Percentiles rank a stretch among this genome's conserved stretches.
These are phyloP conservation scores for Hypoxylon sp. DNA, from an alignment of 2,329 filamentous ascomycete genomes.

Conservation along the genomic window DNA sequence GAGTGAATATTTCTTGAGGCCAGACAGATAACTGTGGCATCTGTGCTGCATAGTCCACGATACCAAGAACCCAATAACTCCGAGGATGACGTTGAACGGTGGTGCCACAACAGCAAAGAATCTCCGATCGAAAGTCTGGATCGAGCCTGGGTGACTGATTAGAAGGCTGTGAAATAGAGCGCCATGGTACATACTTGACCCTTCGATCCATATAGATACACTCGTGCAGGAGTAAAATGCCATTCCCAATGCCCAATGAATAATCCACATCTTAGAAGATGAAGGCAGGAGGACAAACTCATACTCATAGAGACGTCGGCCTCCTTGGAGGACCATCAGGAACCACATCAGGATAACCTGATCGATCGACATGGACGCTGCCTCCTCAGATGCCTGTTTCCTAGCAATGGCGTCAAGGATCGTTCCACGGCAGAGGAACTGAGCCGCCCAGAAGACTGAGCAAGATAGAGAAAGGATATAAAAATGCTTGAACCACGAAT, in stretches of 20 bases:
- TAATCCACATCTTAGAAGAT: slow-evolving; percentile 83
- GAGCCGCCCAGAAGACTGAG: slow-evolving; percentile 79
- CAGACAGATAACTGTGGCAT: slow-evolving; percentile 76
- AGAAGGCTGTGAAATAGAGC: slow-evolving; percentile 12
- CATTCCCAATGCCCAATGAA: slow-evolving; percentile 84
- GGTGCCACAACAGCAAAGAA: slow-evolving; percentile 48
- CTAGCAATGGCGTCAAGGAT: slow-evolving; percentile 62
- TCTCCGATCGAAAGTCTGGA: slow-evolving; percentile 44
- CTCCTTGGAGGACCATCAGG: slow-evolving; percentile 80
- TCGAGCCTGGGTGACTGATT: slow-evolving; percentile 48
- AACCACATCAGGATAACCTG: slow-evolving; percentile 76
- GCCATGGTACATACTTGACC: slow-evolving; percentile 67
- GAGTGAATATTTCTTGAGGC: slow-evolving; percentile 83
- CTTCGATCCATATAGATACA: slow-evolving; percentile 87
- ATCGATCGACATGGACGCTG: slow-evolving; percentile 65
- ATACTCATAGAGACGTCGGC: slow-evolving; percentile 81
- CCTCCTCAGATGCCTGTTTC: slow-evolving; percentile 50
- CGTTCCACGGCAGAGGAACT: slow-evolving; percentile 67
- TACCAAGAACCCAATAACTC: slow-evolving; percentile 72
- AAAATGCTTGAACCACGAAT: slow-evolving; percentile 91
- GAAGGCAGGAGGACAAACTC: slow-evolving; percentile 73
- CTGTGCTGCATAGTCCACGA: slow-evolving; percentile 80
- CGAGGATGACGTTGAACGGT: slow-evolving; percentile 64
- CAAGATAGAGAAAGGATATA: slow-evolving; percentile 78
- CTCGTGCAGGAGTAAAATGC: slow-evolving; percentile 80